These are phyloP conservation scores for Acanthamoeba polyphaga DNA, from an alignment of 208 protist genomes.

Conservation along the genomic window DNA sequence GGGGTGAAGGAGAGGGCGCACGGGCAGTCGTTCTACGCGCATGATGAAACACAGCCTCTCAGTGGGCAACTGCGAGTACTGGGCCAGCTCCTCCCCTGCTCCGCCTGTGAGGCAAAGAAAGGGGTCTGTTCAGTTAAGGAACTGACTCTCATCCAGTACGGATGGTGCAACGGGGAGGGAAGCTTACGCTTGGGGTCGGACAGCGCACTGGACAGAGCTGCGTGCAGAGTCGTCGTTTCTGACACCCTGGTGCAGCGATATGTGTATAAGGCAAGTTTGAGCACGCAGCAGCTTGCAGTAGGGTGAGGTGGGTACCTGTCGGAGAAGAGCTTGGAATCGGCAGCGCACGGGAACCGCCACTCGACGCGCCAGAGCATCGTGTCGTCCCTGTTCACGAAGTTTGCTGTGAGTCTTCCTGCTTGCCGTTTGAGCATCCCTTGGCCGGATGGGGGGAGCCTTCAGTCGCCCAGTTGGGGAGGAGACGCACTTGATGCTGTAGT, in stretches of 20 bases:
- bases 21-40: conserved; percentile 40
- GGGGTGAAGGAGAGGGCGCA: neutral
- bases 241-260: neutral
- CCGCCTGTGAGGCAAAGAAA: neutral
- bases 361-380: conserved; percentile 58
- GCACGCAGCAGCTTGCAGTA: neutral
- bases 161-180: neutral
- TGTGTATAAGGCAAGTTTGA: neutral
- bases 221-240: conserved; percentile 7
- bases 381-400: neutral
- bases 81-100: neutral
- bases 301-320: neutral
- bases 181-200: conserved; percentile 19
- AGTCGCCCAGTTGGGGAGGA: neutral
- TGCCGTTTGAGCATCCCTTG: no score
- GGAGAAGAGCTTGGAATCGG: neutral
- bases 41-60: conserved; percentile 32
- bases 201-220: neutral
- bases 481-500: conserved; percentile 49
- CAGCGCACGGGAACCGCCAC: conserved; percentile 27
- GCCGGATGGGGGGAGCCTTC: neutral
- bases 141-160: neutral
- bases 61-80: neutral
- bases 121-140: neutral
- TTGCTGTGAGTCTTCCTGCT: neutral